Evolutionary conservation across 768 basidiomycete genomes (phyloP), one percentile per base, ranked within the genome.

Genomic region (Candolleomyces eurysporus): DNA sequence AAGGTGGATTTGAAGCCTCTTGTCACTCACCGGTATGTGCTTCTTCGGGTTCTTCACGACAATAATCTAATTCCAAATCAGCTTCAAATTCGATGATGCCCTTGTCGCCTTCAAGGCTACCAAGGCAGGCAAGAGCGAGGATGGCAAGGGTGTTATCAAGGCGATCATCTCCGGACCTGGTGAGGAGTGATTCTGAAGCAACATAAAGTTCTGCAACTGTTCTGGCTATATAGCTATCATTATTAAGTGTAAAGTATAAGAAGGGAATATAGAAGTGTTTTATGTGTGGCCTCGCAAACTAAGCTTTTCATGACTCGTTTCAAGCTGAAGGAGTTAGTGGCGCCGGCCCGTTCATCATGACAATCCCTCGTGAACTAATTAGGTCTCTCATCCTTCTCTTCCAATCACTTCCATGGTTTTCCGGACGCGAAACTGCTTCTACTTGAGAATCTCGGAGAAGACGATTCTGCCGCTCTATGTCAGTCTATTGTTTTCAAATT

Each of bases 91-190:
- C 72, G 79, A 87, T 45, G 81, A 94, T 13, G 92, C 94, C 52
- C 74, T 84, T 22, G 77, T 78, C 54, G 96, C 95, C 2, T 97
- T 98, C 82, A 77, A 90, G 60, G 86, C 89, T 14, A 97, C 91
- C 42, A 84, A 86, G 61, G 72, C 76, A 19, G 94, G 95, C 31
- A 92, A 89, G 79, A 89, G 93, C 52, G 79, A 84, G 58, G 92
- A 98, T 69, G 96, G 95, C 51, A 92, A 88, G 73, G 84, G 84
- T 39, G 88, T 95, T 48, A 96, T 96, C 70, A 96, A 97, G 75
- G 88, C 85, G 39, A 88, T 96, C 64, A 94, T 96, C 65, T 90
- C 89, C 52, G 92, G 92, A 5, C 92, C 92, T 48, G 89, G 81
- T 21, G 61, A 58, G 17, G 45, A 48, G 17, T n/a, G 4, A 17